Percentiles rank a stretch among this genome's conserved stretches.
Evolutionary conservation across 2,329 filamentous ascomycete species (phyloP).

Genomic region (Cercospora nicotianae): DNA sequence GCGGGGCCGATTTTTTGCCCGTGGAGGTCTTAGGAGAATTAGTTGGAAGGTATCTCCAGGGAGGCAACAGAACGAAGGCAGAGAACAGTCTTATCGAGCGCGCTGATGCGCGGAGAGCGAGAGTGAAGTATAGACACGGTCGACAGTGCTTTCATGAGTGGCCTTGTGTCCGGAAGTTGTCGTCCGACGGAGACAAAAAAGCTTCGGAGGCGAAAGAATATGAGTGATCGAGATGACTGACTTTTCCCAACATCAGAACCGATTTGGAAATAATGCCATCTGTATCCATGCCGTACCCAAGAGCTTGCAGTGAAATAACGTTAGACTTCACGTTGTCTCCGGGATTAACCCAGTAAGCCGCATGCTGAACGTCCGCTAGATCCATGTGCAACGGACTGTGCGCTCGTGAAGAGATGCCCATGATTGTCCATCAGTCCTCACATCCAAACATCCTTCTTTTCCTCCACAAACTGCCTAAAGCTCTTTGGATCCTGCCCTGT

Average conservation of each 20-base stretch:
- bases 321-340: neutral
- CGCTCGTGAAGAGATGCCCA: neutral
- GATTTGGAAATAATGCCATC: neutral
- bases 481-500: slow-evolving; percentile 16
- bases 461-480: slow-evolving; percentile 14
- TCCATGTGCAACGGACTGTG: neutral
- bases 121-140: too few species aligned
- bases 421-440: neutral
- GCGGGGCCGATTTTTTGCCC: too few species aligned
- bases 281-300: neutral
- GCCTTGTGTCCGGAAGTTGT: too few species aligned
- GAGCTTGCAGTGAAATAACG: neutral
- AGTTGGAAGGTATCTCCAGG: too few species aligned
- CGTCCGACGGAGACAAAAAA: too few species aligned
- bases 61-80: too few species aligned
- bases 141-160: too few species aligned
- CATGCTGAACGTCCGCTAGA: neutral
- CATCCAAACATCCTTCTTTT: slow-evolving; percentile 18
- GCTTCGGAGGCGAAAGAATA: neutral
- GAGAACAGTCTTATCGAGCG: too few species aligned
- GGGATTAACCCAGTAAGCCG: neutral
- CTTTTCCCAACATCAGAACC: neutral
- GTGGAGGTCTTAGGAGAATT: too few species aligned
- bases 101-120: too few species aligned
- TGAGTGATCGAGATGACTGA: neutral